phyloP scores from a whole-genome alignment of 177 flowering plant species.

The Vitis hybrid region DNA sequence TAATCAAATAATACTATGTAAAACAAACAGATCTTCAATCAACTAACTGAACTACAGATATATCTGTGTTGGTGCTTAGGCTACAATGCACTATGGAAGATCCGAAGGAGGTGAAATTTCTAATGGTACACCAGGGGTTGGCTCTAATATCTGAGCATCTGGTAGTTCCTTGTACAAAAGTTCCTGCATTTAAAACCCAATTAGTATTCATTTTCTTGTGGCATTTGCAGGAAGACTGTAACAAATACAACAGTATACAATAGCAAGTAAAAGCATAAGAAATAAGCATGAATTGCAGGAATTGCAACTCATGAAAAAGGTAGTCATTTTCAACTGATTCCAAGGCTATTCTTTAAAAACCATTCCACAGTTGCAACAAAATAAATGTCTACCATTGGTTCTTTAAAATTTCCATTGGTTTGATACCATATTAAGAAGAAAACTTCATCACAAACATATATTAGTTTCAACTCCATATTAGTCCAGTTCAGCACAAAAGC shows the following conservation, averaged over 20 bases:
- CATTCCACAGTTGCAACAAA: not conserved
- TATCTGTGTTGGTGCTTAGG: not conserved
- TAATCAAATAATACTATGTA: not conserved
- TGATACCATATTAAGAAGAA: too few species aligned
- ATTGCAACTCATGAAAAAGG: not conserved
- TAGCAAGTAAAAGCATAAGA: not conserved
- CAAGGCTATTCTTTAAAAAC: not conserved
- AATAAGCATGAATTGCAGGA: not conserved
- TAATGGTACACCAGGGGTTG: conserved; percentile 81
- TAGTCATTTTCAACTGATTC: not conserved
- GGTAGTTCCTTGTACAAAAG: conserved; percentile 70
- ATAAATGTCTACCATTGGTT: not conserved
- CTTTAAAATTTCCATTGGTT: too few species aligned
- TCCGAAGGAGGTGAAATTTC: conserved; percentile 39
- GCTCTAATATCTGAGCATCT: conserved; percentile 60
- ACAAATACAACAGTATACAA: not conserved
- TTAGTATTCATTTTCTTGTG: not conserved
- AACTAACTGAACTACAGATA: not conserved
- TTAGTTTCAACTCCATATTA: too few species aligned
- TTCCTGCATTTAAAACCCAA: conserved; percentile 43
- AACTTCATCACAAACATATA: too few species aligned
- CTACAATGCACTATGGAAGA: not conserved
- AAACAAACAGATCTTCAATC: not conserved
- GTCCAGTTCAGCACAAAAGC: too few species aligned
- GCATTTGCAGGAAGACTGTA: not conserved